phyloP scores from a whole-genome alignment of 2,329 filamentous ascomycete species.

The Geoglossum cookeanum region DNA sequence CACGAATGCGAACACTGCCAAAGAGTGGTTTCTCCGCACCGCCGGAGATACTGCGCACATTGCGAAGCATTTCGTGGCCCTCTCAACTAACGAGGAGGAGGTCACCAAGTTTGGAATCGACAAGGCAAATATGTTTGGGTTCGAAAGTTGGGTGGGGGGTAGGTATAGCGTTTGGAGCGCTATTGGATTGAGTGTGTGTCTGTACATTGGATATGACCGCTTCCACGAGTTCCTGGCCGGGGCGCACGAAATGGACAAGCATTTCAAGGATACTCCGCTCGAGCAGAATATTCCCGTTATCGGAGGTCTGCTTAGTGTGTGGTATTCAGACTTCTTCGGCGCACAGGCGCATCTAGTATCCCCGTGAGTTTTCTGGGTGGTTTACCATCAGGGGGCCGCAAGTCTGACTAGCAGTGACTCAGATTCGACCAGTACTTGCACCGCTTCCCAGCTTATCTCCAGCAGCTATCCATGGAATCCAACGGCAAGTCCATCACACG shows the following conservation, averaged over 20 bases:
- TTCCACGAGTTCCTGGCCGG: constrained; percentile 91
- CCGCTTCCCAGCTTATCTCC: constrained; percentile 96
- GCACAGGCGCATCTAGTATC: constrained; percentile 94
- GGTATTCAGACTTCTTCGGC: constrained; percentile 98
- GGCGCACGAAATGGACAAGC: constrained; percentile 94
- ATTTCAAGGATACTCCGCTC: constrained; percentile 80
- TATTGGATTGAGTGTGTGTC: constrained; percentile 81
- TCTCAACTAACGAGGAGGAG: constrained; percentile 88
- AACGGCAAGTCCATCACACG: constrained; percentile 96
- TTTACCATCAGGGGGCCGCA: not conserved
- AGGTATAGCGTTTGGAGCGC: constrained; percentile 98
- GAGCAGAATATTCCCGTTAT: constrained; percentile 90
- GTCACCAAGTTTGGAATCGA: constrained; percentile 98
- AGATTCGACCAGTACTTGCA: constrained; percentile 98
- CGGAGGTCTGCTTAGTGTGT: constrained; percentile 84
- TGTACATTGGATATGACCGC: constrained; percentile 95
- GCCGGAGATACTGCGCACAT: constrained; percentile 58
- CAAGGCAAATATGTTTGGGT: constrained; percentile 98
- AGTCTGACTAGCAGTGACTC: constrained; percentile 12
- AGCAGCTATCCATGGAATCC: constrained; percentile 98
- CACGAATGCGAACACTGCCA: constrained; percentile 94
- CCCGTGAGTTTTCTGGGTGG: constrained; percentile 41
- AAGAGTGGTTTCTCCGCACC: constrained; percentile 83
- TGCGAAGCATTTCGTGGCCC: constrained; percentile 95
- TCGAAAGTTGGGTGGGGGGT: constrained; percentile 95